Percentiles rank a stretch among this genome's conserved stretches.
phyloP scores from a whole-genome alignment of 192 early-diverging fungal genomes.

The Coemansia sp. region DNA sequence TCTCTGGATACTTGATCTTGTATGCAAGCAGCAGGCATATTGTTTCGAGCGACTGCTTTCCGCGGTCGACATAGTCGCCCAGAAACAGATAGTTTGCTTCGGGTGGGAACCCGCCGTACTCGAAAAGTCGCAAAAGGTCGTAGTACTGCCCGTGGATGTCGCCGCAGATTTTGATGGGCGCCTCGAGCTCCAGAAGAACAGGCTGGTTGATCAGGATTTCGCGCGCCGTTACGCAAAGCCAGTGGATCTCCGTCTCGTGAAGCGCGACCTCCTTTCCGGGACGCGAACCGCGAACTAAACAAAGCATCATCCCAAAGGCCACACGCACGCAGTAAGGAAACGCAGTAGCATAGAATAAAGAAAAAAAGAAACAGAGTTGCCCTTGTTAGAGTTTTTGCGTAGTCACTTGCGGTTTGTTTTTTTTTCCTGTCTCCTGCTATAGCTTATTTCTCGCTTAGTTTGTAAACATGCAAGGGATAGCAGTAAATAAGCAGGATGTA shows the following conservation, averaged over 20 bases:
- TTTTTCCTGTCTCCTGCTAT: neutral
- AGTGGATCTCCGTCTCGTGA: conserved; percentile 92
- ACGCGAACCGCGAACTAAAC: conserved; percentile 85
- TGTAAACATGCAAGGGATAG: neutral
- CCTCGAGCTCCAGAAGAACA: conserved; percentile 89
- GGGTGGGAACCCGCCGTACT: conserved; percentile 95
- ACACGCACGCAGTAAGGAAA: conserved; percentile 2
- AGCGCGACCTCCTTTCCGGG: conserved; percentile 97
- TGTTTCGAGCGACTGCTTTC: conserved; percentile 97
- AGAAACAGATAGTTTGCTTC: conserved; percentile 96
- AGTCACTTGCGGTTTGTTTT: neutral
- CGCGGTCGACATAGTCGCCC: conserved; percentile 97
- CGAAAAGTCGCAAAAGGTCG: conserved; percentile 91
- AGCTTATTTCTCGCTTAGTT: neutral
- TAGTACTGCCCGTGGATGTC: conserved; percentile 98
- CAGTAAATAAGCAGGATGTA: no score
- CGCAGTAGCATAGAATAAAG: neutral
- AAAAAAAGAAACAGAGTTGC: neutral
- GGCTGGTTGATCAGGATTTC: conserved; percentile 95
- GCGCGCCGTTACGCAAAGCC: conserved; percentile 87
- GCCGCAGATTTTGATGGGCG: conserved; percentile 95
- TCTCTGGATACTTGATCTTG: conserved; percentile 99
- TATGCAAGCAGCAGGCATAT: conserved; percentile 96
- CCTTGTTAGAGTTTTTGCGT: conserved; percentile 2
- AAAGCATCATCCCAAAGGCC: neutral